phyloP scores from a whole-genome alignment of 2,329 filamentous ascomycete species.

The Claviceps paspali region DNA sequence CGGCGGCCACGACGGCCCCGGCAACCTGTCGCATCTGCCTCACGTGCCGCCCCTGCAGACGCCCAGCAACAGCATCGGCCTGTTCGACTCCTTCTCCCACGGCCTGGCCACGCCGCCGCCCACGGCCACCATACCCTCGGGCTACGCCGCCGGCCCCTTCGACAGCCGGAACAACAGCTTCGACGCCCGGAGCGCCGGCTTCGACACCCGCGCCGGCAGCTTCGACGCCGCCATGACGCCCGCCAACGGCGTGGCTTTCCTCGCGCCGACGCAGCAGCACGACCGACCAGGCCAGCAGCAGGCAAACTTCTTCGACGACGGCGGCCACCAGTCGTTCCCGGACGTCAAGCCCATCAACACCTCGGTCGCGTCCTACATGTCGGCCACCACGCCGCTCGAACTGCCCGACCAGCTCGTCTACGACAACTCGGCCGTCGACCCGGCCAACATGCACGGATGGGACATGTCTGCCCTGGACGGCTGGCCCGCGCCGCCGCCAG shows the following conservation, averaged over 20 bases:
- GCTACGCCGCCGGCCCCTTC: conserved; percentile 21
- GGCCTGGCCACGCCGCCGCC: conserved; percentile 43
- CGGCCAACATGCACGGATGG: conserved; percentile 20
- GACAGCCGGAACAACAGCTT: conserved; percentile 20
- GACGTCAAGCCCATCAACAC: conserved; percentile 21
- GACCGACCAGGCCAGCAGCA: conserved; percentile 14
- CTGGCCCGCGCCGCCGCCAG: conserved; percentile 17
- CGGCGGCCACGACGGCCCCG: conserved; percentile 8
- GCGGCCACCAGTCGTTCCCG: conserved; percentile 15
- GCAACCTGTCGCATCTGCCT: too few relatives aligned
- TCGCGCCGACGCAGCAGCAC: conserved; percentile 12
- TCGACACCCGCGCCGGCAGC: conserved; percentile 10
- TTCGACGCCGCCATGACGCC: conserved; percentile 25
- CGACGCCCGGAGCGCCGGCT: conserved; percentile 15
- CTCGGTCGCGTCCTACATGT: conserved; percentile 16
- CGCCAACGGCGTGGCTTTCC: conserved; percentile 16
- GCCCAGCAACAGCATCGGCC: conserved; percentile 19
- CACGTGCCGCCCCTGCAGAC: conserved; percentile 20
- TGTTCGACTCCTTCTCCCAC: conserved; percentile 35
- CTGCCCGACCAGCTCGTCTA: conserved; percentile 19
- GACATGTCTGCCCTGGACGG: conserved; percentile 22
- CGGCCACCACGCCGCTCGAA: conserved; percentile 16
- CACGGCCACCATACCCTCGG: conserved; percentile 32
- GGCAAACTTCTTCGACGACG: conserved; percentile 20
- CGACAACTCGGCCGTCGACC: conserved; percentile 18